phyloP scores from a whole-genome alignment of 768 basidiomycete species.

The Cystobasidium ongulense region DNA sequence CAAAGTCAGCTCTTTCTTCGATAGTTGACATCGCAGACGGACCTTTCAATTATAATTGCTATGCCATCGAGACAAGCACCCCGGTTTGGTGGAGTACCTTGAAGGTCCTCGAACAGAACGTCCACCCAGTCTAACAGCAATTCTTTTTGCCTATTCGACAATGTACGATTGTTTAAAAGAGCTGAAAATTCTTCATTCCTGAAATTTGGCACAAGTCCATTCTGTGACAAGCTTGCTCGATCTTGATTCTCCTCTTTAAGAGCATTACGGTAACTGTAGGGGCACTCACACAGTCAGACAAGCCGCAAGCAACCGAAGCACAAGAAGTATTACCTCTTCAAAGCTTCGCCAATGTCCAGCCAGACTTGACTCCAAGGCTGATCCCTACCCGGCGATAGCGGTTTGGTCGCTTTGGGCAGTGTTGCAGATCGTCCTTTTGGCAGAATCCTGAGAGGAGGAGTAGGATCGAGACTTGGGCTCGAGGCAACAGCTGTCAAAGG shows the following conservation, averaged over 20 bases:
- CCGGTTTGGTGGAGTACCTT: conserved; percentile 46
- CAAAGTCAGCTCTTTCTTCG: neutral
- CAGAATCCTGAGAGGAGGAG: neutral
- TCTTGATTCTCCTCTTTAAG: conserved; percentile 1
- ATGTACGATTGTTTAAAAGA: neutral
- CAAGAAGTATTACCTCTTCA: neutral
- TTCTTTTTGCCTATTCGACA: neutral
- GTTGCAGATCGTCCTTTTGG: neutral
- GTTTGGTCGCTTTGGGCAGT: neutral
- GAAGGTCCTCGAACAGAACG: conserved; percentile 44
- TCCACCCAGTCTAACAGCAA: conserved; percentile 38
- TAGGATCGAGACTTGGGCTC: neutral
- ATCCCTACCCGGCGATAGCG: neutral
- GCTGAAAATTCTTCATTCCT: conserved; percentile 13
- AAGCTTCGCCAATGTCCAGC: neutral
- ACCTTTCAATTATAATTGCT: conserved; percentile 47
- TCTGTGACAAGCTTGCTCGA: conserved; percentile 6
- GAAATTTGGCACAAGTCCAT: conserved; percentile 5
- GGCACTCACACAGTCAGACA: neutral
- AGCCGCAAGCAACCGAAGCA: too few species aligned
- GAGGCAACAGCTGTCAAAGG: neutral
- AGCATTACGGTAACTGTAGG: neutral
- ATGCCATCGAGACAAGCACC: conserved; percentile 49
- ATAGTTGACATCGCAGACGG: conserved; percentile 16
- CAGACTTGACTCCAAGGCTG: conserved; percentile 7